A percentile compares a stretch with the other conserved stretches of the same genome.
Evolutionary conservation across 106 monocot genomes (phyloP).

Genomic region (Narthecium ossifragum): DNA sequence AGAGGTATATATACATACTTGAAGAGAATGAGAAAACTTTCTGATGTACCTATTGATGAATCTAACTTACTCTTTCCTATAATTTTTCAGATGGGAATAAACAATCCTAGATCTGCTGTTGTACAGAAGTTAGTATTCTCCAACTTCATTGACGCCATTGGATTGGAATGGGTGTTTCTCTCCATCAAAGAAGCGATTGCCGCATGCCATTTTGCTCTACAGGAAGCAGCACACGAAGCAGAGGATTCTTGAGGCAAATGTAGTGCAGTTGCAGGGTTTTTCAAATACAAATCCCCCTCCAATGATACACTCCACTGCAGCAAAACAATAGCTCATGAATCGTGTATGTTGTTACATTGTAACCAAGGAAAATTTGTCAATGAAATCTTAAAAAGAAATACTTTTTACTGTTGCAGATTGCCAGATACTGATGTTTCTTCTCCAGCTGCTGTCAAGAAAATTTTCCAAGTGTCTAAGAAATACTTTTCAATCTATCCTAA

Average conservation of each 20-base stretch:
- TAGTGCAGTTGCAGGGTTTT: background rate
- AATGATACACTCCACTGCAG: no score
- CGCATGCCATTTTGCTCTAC: constrained; percentile 24
- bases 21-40: background rate
- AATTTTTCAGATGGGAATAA: constrained; percentile 30
- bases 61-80: no score
- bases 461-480: no score
- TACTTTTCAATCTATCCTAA: no score
- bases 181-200: constrained; percentile 41
- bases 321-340: no score
- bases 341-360: background rate
- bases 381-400: background rate
- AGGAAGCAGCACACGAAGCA: background rate
- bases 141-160: constrained; percentile 25
- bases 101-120: constrained; percentile 32
- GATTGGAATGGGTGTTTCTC: constrained; percentile 44
- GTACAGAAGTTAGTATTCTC: constrained; percentile 38
- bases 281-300: no score
- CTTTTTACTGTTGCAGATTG: no score
- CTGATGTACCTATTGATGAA: background rate
- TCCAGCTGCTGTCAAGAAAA: no score
- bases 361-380: background rate
- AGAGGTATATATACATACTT: background rate
- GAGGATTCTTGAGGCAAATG: background rate
- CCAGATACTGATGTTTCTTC: no score